Conservation (phyloP, 2,329 filamentous ascomycete genomes). For the Calonectria fujianensis region DNA sequence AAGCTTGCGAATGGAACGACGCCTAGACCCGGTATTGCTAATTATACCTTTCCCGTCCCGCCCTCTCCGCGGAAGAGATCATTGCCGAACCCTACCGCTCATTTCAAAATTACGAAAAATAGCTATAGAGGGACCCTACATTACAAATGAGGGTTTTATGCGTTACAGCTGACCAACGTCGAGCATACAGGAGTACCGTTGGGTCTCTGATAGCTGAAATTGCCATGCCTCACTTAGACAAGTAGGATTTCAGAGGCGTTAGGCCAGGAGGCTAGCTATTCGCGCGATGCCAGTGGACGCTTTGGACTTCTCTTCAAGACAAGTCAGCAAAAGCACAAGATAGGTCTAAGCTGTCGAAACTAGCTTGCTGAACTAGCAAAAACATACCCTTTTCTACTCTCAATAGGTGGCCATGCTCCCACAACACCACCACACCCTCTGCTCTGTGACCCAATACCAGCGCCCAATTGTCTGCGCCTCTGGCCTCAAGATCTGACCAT, state of each 20-base stretch:
- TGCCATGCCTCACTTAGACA: neutral
- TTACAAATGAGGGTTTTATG: neutral
- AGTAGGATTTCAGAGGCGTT: neutral
- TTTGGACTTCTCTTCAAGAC: neutral
- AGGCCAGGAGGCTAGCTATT: neutral
- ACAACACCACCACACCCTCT: neutral
- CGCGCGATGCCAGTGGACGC: neutral
- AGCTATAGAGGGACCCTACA: neutral
- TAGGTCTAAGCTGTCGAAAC: neutral
- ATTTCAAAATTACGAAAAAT: neutral
- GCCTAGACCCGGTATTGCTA: neutral
- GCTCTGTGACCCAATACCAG: neutral
- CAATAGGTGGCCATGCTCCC: neutral
- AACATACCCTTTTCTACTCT: neutral
- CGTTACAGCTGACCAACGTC: neutral
- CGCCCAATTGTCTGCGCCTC: neutral
- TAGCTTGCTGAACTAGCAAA: neutral
- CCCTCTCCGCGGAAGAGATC: neutral
- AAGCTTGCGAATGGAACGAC: neutral
- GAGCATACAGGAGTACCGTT: neutral
- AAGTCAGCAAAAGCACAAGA: neutral
- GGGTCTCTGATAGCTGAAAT: neutral
- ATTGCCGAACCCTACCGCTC: neutral
- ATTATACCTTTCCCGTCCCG: too few relatives aligned
- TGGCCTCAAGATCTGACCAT: neutral